These are phyloP conservation scores for Cercophora samala DNA, from an alignment of 495 filamentous ascomycete species.

Conservation along the genomic window DNA sequence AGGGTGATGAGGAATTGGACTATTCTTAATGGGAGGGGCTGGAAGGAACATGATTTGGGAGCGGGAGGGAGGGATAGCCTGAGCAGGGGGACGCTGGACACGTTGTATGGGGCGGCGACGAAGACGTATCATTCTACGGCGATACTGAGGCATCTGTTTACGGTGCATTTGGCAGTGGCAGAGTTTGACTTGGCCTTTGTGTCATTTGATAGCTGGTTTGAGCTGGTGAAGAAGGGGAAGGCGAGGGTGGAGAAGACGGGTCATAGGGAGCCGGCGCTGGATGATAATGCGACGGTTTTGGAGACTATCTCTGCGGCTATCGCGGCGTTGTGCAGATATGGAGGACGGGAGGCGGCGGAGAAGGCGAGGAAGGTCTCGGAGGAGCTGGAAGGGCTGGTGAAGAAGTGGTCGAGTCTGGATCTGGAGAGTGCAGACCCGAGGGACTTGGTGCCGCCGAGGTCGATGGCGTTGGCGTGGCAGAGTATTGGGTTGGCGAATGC, in stretches of 20 bases:
- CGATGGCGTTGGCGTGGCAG: conserved; percentile 67
- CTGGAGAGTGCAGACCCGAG: conserved; percentile 24
- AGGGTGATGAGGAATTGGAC: conserved; percentile 82
- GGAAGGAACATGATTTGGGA: conserved; percentile 74
- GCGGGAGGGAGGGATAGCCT: conserved; percentile 71
- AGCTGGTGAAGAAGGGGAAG: conserved; percentile 77
- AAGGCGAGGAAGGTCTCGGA: conserved; percentile 66
- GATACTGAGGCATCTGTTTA: conserved; percentile 82
- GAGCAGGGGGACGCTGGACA: conserved; percentile 71
- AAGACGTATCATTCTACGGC: conserved; percentile 92
- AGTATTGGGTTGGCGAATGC: conserved; percentile 80
- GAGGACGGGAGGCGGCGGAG: conserved; percentile 67
- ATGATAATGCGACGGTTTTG: conserved; percentile 70
- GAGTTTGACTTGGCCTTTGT: conserved; percentile 86
- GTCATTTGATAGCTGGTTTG: conserved; percentile 84
- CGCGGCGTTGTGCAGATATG: conserved; percentile 75
- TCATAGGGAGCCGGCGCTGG: conserved; percentile 65
- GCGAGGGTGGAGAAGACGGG: conserved; percentile 75
- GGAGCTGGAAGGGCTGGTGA: conserved; percentile 61
- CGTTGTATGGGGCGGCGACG: conserved; percentile 80
- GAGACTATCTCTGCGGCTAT: conserved; percentile 75
- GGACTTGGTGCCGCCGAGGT: conserved; percentile 46
- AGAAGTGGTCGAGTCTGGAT: conserved; percentile 32
- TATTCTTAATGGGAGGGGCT: conserved; percentile 67
- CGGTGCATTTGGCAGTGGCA: conserved; percentile 76